phyloP scores from a whole-genome alignment of 306 rosid species.

The Vigna mungo region DNA sequence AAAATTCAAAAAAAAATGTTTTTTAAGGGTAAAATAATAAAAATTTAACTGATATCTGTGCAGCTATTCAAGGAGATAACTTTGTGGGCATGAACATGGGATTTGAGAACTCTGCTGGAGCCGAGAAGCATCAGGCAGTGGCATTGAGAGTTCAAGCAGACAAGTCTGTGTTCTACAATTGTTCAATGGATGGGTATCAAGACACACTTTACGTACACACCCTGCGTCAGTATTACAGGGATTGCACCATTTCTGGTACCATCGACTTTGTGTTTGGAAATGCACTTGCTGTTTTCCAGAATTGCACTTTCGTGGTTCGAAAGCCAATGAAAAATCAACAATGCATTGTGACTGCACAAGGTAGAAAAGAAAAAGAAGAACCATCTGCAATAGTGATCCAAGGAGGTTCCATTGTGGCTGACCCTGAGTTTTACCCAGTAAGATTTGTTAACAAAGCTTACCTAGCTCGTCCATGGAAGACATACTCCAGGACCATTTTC shows the following conservation, averaged over 20 bases:
- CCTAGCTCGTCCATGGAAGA: background rate
- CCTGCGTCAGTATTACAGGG: background rate
- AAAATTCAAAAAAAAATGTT: too few relatives aligned
- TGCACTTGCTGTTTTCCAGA: background rate
- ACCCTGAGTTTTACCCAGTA: background rate
- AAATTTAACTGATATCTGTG: background rate
- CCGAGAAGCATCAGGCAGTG: constrained; percentile 71
- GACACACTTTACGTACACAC: constrained; percentile 60
- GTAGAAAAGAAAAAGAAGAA: background rate
- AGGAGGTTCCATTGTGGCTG: background rate
- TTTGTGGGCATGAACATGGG: constrained; percentile 67
- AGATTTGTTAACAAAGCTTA: background rate
- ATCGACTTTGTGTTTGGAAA: background rate
- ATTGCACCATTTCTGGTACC: background rate
- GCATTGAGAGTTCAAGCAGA: constrained; percentile 77
- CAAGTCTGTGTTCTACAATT: constrained; percentile 58
- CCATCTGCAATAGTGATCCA: background rate
- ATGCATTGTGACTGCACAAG: background rate
- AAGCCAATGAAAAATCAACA: background rate
- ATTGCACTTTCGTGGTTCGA: background rate
- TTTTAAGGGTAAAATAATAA: too few relatives aligned
- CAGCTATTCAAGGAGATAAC: constrained; percentile 46
- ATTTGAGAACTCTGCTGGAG: constrained; percentile 72
- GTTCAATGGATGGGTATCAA: constrained; percentile 69
- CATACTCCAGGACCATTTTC: background rate